Base-by-base conservation (phyloP, 2,329 filamentous ascomycete genomes). In the Colletotrichum sublineola region DNA sequence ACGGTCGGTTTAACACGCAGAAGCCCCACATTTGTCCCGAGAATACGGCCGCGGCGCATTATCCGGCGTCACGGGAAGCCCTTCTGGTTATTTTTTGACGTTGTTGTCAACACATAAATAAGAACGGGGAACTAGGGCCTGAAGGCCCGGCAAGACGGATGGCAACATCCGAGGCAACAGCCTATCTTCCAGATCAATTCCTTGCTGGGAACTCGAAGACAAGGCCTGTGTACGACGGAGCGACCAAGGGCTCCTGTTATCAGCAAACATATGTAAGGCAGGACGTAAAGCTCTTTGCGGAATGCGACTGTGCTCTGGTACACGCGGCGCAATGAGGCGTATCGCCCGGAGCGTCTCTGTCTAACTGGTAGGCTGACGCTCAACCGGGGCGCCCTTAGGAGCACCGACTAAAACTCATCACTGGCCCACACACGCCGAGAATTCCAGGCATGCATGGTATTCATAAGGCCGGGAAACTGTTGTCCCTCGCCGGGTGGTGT, bases 1-100 rank as follows among this genome's bases (percentile, higher is more conserved):
- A 38, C 50, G 67, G 57, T 72, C 73, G 71, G 68, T 56, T 67
- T 52, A 64, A 72, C 40, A 64, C 36, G 18, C 42, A 72, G 63
- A 72, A 71, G 58, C 48, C 44, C 73, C 67, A 67, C 48, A 40
- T 67, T 48, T 68, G 56, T 60, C 40, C 71, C 73, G 71, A 74
- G 62, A 61, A 48, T 48, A 52, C 46, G 73, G 71, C 62, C 44
- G 67, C 57, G 67, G 60, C 53, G 63, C 63, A 50, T 67, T 63
- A 48, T 44, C 53, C 55, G 68, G 68, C 29, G 50, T 40, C 40
- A 60, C 55, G 53, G 66, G 52, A 69, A 24, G 53, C 18, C 55
- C 11, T 42, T 53, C 20, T 46, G 11, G 20, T 36, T 20, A 4
- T 31, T 20, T 48, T 53, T 53, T 52, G 66, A 33, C 38, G 18